phyloP scores from a whole-genome alignment of 2,329 filamentous ascomycete species.

The Domatiomyces globalis region DNA sequence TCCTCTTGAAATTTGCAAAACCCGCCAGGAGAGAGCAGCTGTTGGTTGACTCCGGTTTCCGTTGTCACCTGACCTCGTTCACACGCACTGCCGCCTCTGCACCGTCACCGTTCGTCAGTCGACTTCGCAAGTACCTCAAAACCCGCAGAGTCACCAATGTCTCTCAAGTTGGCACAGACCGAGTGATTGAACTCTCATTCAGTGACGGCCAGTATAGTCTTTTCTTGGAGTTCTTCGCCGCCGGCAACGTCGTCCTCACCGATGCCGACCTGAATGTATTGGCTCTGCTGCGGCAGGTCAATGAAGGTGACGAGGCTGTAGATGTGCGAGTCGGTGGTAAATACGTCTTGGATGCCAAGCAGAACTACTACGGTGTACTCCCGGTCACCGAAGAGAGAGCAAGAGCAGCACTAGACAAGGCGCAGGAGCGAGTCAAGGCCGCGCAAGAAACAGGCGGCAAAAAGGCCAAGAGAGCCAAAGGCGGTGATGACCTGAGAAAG shows the following conservation, averaged over 20 bases:
- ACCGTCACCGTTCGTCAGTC: conserved; percentile 72
- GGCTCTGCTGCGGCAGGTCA: conserved; percentile 63
- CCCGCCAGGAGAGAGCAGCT: conserved; percentile 80
- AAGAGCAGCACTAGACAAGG: conserved; percentile 51
- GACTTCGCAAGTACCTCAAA: conserved; percentile 76
- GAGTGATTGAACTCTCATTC: conserved; percentile 83
- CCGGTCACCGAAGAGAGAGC: conserved; percentile 61
- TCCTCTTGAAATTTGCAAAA: conserved; percentile 88
- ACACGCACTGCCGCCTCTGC: conserved; percentile 70
- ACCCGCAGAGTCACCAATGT: conserved; percentile 71
- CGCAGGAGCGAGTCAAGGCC: conserved; percentile 30
- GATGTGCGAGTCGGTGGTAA: conserved; percentile 60
- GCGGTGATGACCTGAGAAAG: conserved; percentile 61
- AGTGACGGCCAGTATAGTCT: conserved; percentile 79
- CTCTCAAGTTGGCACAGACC: conserved; percentile 77
- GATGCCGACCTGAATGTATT: conserved; percentile 72
- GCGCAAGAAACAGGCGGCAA: conserved; percentile 29
- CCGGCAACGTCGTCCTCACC: conserved; percentile 86
- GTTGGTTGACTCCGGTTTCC: conserved; percentile 86
- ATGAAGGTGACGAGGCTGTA: conserved; percentile 71
- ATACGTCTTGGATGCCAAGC: conserved; percentile 68
- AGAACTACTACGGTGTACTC: conserved; percentile 68
- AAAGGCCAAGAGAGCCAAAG: conserved; percentile 61
- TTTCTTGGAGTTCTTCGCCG: conserved; percentile 91
- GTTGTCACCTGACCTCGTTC: conserved; percentile 86